Conservation (phyloP, 2,329 filamentous ascomycete species). For the Penicillium sp. region DNA sequence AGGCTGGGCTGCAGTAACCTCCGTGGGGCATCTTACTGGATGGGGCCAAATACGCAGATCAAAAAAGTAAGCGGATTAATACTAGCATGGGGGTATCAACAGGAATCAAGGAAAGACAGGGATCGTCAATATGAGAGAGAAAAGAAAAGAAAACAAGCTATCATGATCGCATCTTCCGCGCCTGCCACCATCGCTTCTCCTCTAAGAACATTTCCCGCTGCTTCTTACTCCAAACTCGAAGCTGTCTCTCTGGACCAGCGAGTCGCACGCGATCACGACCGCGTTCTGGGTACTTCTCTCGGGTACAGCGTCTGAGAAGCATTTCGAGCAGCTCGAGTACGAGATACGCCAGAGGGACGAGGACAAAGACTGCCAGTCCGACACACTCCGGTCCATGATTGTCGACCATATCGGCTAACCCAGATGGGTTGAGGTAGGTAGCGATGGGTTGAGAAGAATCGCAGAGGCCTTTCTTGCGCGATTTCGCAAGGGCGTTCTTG, state of each 20-base stretch:
- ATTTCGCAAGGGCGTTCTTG: not conserved
- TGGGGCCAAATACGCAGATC: not conserved
- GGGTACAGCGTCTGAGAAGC: constrained; percentile 11
- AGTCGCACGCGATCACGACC: constrained; percentile 23
- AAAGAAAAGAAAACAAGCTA: not conserved
- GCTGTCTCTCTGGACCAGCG: constrained; percentile 22
- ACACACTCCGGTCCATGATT: constrained; percentile 28
- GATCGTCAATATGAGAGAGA: not conserved
- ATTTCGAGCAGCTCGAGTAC: constrained; percentile 23
- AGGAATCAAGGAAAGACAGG: not conserved
- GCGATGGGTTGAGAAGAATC: not conserved
- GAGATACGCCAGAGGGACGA: constrained; percentile 26
- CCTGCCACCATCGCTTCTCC: constrained; percentile 20
- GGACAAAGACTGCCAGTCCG: constrained; percentile 24
- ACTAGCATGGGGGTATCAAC: constrained; percentile 8
- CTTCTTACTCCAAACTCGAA: constrained; percentile 19
- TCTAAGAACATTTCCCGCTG: constrained; percentile 23
- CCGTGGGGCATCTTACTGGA: too few species aligned
- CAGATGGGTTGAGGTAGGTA: constrained; percentile 4
- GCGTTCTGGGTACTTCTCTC: constrained; percentile 23
- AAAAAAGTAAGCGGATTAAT: not conserved
- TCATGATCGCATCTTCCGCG: constrained; percentile 1
- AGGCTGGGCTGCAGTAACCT: too few species aligned
- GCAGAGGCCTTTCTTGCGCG: not conserved
- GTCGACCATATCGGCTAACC: constrained; percentile 16